phyloP scores from a whole-genome alignment of 1,284 basidiomycete genomes.

The Ustilago sp. region DNA sequence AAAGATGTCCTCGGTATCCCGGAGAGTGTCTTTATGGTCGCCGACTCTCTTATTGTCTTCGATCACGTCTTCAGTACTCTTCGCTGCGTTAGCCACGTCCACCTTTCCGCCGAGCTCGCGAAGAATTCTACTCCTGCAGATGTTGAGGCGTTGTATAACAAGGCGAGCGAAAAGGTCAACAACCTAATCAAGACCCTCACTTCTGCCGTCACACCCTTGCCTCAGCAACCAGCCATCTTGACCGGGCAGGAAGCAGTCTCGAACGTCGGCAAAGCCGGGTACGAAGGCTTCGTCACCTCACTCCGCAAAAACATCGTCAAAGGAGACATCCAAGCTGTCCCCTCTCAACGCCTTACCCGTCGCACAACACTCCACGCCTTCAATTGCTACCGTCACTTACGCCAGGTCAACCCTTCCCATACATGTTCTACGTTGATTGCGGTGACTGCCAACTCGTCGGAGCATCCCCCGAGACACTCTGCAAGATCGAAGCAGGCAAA shows the following conservation, averaged over 20 bases:
- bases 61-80: conserved; percentile 96
- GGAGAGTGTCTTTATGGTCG: conserved; percentile 96
- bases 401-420: conserved; percentile 97
- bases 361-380: conserved; percentile 93
- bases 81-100: conserved; percentile 94
- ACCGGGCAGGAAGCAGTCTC: conserved; percentile 74
- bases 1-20: conserved; percentile 85
- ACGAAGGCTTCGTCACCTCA: conserved; percentile 89
- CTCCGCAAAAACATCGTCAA: conserved; percentile 94
- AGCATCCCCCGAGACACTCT: conserved; percentile 96
- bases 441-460: conserved; percentile 93
- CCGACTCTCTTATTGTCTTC: conserved; percentile 92
- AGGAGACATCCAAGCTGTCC: conserved; percentile 98
- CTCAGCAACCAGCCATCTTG: conserved; percentile 71
- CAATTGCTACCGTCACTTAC: conserved; percentile 92
- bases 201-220: conserved; percentile 73
- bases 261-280: conserved; percentile 93
- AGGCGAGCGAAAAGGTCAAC: conserved; percentile 43
- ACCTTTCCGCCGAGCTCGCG: conserved; percentile 75
- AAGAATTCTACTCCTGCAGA: conserved; percentile 73
- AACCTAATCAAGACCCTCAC: conserved; percentile 41
- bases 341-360: conserved; percentile 87
- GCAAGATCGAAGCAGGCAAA: conserved; percentile 86
- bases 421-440: conserved; percentile 96
- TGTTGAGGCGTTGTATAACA: conserved; percentile 65